Percentiles rank a stretch among this genome's conserved stretches.
Evolutionary conservation across 495 filamentous ascomycete genomes (phyloP).

Genomic region (Friedmanniomyces endolithicus): DNA sequence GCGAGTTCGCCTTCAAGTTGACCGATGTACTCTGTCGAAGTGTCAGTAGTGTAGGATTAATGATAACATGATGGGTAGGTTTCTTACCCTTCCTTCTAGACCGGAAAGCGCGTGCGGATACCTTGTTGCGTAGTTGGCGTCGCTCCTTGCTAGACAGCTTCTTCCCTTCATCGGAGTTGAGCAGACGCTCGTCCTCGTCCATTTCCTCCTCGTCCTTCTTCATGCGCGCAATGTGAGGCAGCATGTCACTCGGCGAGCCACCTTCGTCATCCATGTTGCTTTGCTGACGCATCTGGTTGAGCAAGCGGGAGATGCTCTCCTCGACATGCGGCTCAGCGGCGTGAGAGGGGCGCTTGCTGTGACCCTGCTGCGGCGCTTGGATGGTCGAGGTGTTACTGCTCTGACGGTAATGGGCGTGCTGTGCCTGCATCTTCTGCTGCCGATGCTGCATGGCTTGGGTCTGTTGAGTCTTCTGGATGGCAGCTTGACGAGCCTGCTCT

Average conservation of each 20-base stretch:
- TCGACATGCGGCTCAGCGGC: slow-evolving; percentile 57
- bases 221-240: slow-evolving; percentile 44
- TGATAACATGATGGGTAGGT: neutral
- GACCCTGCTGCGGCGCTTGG: slow-evolving; percentile 19
- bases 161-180: slow-evolving; percentile 94
- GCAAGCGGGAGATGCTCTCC: slow-evolving; percentile 71
- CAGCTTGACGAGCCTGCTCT: slow-evolving; percentile 66
- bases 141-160: slow-evolving; percentile 90
- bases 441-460: slow-evolving; percentile 53
- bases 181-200: slow-evolving; percentile 90
- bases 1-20: slow-evolving; percentile 83
- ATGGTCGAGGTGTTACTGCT: slow-evolving; percentile 8
- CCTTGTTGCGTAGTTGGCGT: slow-evolving; percentile 91
- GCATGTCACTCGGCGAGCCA: slow-evolving; percentile 37
- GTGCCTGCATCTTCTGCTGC: slow-evolving; percentile 48
- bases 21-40: slow-evolving; percentile 68
- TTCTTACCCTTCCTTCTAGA: slow-evolving; percentile 91
- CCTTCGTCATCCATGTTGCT: slow-evolving; percentile 42
- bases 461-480: slow-evolving; percentile 49
- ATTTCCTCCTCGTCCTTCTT: slow-evolving; percentile 94
- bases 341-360: slow-evolving; percentile 34
- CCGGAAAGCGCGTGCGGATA: slow-evolving; percentile 91
- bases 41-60: slow-evolving; percentile 36
- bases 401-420: slow-evolving; percentile 40
- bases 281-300: slow-evolving; percentile 70